phyloP scores from a whole-genome alignment of 176 grass and related monocot genomes.

The Aegilops longissima region DNA sequence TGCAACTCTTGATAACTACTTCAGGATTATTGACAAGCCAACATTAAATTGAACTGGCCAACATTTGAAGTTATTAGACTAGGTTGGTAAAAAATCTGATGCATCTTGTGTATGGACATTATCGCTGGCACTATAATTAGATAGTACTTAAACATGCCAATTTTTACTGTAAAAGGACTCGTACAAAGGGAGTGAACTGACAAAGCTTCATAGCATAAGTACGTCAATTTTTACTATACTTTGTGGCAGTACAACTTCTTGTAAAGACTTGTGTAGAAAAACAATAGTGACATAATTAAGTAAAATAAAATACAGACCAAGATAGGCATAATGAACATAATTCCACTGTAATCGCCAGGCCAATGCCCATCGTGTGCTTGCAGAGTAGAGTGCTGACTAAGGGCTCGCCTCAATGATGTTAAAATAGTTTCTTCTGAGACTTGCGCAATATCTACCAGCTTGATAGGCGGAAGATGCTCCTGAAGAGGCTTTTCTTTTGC shows the following conservation, averaged over 20 bases:
- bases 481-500: constrained; percentile 21
- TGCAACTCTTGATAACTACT: too few relatives aligned
- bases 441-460: neutral
- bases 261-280: too few relatives aligned
- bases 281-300: too few relatives aligned
- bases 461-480: constrained; percentile 12
- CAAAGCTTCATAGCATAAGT: too few relatives aligned
- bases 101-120: too few relatives aligned
- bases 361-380: constrained; percentile 60
- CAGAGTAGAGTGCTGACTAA: constrained; percentile 32
- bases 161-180: too few relatives aligned
- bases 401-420: constrained; percentile 32
- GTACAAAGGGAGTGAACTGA: neutral
- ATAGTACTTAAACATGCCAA: neutral
- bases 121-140: too few relatives aligned
- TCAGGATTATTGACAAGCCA: too few relatives aligned
- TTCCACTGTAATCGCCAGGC: constrained; percentile 45
- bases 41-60: too few relatives aligned
- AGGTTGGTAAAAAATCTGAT: too few relatives aligned
- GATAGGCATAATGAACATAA: constrained; percentile 57
- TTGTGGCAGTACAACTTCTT: neutral
- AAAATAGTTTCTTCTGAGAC: constrained; percentile 39
- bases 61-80: too few relatives aligned
- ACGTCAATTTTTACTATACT: too few relatives aligned
- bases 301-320: neutral